Evolutionary conservation across 192 early-diverging fungal species (phyloP).

Genomic region (Dimargaris cristalligena): DNA sequence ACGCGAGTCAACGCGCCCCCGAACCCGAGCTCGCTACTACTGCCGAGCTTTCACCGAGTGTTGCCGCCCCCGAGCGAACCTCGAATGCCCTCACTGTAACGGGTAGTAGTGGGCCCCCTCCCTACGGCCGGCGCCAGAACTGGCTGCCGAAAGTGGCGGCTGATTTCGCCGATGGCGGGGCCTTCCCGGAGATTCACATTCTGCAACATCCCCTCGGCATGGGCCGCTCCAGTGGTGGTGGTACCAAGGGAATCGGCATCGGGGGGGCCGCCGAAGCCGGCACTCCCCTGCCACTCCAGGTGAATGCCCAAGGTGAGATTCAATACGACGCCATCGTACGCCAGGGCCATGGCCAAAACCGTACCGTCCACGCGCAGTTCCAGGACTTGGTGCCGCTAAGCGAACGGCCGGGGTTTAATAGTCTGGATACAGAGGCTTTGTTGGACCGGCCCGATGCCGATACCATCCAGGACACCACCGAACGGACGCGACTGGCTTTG

Average conservation of each 20-base stretch:
- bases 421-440: slow-evolving; percentile 37
- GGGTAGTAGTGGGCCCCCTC: slow-evolving; percentile 25
- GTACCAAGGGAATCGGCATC: background rate
- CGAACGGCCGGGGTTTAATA: slow-evolving; percentile 46
- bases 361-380: slow-evolving; percentile 66
- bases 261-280: slow-evolving; percentile 9
- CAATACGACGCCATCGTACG: slow-evolving; percentile 77
- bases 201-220: slow-evolving; percentile 91
- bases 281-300: slow-evolving; percentile 65
- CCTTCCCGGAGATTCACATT: slow-evolving; percentile 85
- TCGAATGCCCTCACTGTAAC: background rate
- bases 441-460: slow-evolving; percentile 66
- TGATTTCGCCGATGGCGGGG: slow-evolving; percentile 95
- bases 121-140: slow-evolving; percentile 61
- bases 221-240: slow-evolving; percentile 48
- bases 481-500: slow-evolving; percentile 76
- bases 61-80: background rate
- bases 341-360: slow-evolving; percentile 49
- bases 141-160: slow-evolving; percentile 61
- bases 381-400: slow-evolving; percentile 63
- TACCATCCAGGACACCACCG: slow-evolving; percentile 57
- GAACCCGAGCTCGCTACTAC: no score
- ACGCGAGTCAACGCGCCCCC: background rate
- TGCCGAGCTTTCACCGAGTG: background rate
- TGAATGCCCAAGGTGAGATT: slow-evolving; percentile 76